Evolutionary conservation across 2,329 filamentous ascomycete species (phyloP).

Genomic region (Aureobasidium mangrovei): DNA sequence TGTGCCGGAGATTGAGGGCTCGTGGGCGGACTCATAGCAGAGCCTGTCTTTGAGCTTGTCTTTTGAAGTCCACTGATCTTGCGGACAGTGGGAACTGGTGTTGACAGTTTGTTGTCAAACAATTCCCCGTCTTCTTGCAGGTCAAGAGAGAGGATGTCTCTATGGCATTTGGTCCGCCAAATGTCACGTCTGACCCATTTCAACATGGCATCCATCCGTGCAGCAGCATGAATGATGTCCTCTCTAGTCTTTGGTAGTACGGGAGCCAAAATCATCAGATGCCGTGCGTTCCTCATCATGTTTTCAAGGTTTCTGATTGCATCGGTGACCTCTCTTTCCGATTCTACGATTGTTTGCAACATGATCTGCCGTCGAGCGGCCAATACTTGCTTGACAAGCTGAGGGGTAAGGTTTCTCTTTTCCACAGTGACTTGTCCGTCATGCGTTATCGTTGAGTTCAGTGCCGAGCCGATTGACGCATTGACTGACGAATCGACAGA

Average conservation of each 20-base stretch:
- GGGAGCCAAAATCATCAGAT: constrained; percentile 79
- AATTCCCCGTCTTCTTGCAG: constrained; percentile 62
- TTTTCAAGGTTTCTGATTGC: constrained; percentile 71
- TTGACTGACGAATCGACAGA: constrained; percentile 15
- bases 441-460: constrained; percentile 50
- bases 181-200: constrained; percentile 94
- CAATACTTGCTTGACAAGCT: constrained; percentile 80
- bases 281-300: constrained; percentile 79
- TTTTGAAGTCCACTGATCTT: constrained; percentile 6
- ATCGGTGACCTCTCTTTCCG: constrained; percentile 65
- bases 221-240: constrained; percentile 74
- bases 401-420: constrained; percentile 47
- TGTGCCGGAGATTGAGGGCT: constrained; percentile 2
- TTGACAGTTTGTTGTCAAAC: constrained; percentile 13
- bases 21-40: not conserved
- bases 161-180: constrained; percentile 83
- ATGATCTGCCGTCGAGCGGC: constrained; percentile 75
- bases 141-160: constrained; percentile 77
- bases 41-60: constrained; percentile 13
- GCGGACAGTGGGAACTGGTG: not conserved
- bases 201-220: constrained; percentile 73
- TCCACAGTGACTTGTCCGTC: constrained; percentile 66
- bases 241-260: constrained; percentile 87
- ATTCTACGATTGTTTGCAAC: constrained; percentile 71
- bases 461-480: not conserved